Conservation (phyloP, 1,139 yeast genomes). For the Suhomyces bolitotheri region DNA sequence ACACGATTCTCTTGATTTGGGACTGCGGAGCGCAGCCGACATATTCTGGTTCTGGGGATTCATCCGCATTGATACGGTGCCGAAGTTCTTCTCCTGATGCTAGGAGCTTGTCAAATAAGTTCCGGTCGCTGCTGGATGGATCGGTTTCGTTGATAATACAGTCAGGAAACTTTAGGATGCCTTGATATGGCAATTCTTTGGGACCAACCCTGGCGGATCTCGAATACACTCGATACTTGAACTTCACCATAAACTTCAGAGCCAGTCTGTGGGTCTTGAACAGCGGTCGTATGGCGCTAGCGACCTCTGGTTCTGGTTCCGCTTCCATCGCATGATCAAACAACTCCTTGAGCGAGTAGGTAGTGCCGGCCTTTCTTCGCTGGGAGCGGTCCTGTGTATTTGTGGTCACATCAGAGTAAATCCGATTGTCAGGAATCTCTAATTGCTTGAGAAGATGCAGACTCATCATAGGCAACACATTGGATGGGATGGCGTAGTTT, state of each 20-base stretch:
- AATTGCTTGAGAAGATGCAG: slow-evolving; percentile 29
- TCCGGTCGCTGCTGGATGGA: slow-evolving; percentile 56
- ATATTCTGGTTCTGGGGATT: slow-evolving; percentile 2
- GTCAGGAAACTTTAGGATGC: slow-evolving; percentile 58
- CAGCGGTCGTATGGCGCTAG: slow-evolving; percentile 1
- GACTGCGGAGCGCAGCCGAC: slow-evolving; percentile 18
- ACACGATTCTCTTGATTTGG: slow-evolving; percentile 55
- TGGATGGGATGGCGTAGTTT: slow-evolving; percentile 1
- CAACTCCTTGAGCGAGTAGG: slow-evolving; percentile 18
- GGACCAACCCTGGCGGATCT: background rate
- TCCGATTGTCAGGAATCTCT: slow-evolving; percentile 29
- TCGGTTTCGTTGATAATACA: slow-evolving; percentile 62
- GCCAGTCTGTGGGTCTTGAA: background rate
- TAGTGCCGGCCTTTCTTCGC: slow-evolving; percentile 15
- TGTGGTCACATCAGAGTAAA: slow-evolving; percentile 22
- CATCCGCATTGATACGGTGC: slow-evolving; percentile 6
- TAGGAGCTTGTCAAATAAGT: slow-evolving; percentile 39
- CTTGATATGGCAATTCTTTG: slow-evolving; percentile 61
- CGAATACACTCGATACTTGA: slow-evolving; percentile 1
- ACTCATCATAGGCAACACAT: slow-evolving; percentile 15
- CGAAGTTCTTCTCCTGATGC: slow-evolving; percentile 27
- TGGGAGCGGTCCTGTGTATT: slow-evolving; percentile 24
- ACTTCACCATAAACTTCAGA: slow-evolving; percentile 4
- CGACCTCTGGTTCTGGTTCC: background rate
- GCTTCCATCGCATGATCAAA: slow-evolving; percentile 13